Evolutionary conservation across 768 basidiomycete genomes (phyloP), one percentile per base, ranked within the genome.

Genomic region (Rhizopogon rudus): DNA sequence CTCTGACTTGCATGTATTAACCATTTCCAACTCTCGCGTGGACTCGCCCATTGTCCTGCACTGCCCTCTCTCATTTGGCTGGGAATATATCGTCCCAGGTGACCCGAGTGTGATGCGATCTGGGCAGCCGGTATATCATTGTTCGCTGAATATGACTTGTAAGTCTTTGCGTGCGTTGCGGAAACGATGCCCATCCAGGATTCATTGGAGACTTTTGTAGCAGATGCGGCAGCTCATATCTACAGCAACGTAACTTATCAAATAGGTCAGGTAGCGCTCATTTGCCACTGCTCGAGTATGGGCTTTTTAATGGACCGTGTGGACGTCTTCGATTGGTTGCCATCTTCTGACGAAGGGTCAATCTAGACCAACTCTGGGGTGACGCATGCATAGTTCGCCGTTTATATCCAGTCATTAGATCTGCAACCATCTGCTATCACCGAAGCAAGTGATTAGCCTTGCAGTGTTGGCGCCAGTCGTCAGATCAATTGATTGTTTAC

Each of bases 121-220:
- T 13, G 13, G 12, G 31, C 4, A 48, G 46, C 20, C 17, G 3
- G 13, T 35, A 2, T 33, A 35, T 14, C 46, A 49, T 49, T 49
- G 46, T 49, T 49, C 46, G 46, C 46, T 49, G 46, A 14, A 49
- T 35, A 49, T 49, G 46, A 49, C 46, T 49, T 8, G 33, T 35
- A 17, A 35, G 17, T 48, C 17, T 20, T 20, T 48, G 17, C 12
- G 13, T 9, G 17, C 14, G 7, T 48, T 31, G 31, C 20, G 45
- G 45, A 3, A 20, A 20, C 20, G 7, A 13, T 48, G 12, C 6
- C 17, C 13, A 14, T 14, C 12, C 31, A 33, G 17, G 12, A 20
- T 48, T 31, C n/a, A 31, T 46, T 12, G 29, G 17, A 3, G n/a
- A 46, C 45, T 7, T 46, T 17, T 46, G n/a, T 6, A 45, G 44